phyloP scores from a whole-genome alignment of 768 basidiomycete genomes.

The Phanerodontia chrysosporium region DNA sequence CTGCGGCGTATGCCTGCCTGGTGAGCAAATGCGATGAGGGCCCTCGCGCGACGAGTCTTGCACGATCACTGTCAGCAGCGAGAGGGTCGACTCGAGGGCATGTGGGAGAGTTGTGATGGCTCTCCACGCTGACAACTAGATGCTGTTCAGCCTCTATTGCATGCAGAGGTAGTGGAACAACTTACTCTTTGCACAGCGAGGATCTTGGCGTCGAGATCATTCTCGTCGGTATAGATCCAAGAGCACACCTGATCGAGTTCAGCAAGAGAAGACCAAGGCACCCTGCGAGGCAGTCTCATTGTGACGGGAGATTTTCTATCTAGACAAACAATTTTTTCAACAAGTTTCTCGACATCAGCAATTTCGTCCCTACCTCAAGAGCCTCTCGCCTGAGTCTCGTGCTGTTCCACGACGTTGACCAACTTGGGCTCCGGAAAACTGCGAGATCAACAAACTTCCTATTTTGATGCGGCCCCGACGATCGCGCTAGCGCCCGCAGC shows the following conservation, averaged over 20 bases:
- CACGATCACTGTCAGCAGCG: conserved; percentile 54
- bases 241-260: conserved; percentile 76
- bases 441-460: too few species aligned
- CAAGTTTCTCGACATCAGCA: too few species aligned
- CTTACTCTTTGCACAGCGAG: conserved; percentile 64
- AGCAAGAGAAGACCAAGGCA: conserved; percentile 66
- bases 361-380: neutral
- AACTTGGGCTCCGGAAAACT: conserved; percentile 3
- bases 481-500: too few species aligned
- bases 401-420: neutral
- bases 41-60: conserved; percentile 40
- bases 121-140: conserved; percentile 76
- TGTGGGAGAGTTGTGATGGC: conserved; percentile 74
- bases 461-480: too few species aligned
- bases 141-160: neutral
- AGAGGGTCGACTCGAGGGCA: conserved; percentile 69
- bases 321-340: neutral
- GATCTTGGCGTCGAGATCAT: conserved; percentile 49
- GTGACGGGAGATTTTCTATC: neutral
- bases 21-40: conserved; percentile 42
- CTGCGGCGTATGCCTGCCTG: conserved; percentile 75
- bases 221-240: conserved; percentile 70
- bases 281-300: conserved; percentile 76
- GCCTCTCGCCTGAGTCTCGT: too few species aligned
- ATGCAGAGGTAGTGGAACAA: conserved; percentile 7